These are phyloP conservation scores for Aureobasidium vineae DNA, from an alignment of 2,329 filamentous ascomycete species.

Conservation along the genomic window DNA sequence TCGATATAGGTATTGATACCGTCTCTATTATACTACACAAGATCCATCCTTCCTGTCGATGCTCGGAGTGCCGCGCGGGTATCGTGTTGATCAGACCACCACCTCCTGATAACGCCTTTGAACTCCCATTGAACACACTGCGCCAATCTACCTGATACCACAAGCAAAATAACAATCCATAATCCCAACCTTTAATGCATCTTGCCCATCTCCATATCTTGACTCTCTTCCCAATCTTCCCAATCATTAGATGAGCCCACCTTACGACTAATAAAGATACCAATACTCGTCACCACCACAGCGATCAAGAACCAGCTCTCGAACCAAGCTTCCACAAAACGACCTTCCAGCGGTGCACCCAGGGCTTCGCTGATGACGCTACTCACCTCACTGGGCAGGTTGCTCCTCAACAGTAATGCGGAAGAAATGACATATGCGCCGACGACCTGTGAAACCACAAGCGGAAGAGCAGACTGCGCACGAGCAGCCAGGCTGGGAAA, in stretches of 20 bases:
- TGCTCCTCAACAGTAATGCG: constrained; percentile 72
- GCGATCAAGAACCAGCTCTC: constrained; percentile 79
- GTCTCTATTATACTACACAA: not conserved
- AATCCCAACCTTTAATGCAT: constrained; percentile 48
- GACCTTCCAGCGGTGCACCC: constrained; percentile 69
- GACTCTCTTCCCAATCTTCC: constrained; percentile 50
- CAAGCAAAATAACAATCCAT: too few species aligned
- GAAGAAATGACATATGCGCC: constrained; percentile 84
- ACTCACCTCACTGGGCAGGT: constrained; percentile 73
- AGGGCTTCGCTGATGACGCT: constrained; percentile 74
- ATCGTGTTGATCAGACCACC: not conserved
- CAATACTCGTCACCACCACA: constrained; percentile 63
- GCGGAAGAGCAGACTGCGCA: constrained; percentile 72
- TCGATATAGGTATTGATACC: not conserved
- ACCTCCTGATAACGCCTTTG: not conserved
- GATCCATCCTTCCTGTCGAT: not conserved
- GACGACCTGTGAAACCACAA: constrained; percentile 75
- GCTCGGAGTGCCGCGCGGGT: too few species aligned
- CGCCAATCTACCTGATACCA: too few species aligned
- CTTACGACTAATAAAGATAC: constrained; percentile 69
- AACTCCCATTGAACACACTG: too few species aligned
- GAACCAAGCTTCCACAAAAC: constrained; percentile 79
- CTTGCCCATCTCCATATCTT: constrained; percentile 70
- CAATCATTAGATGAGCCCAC: constrained; percentile 45
- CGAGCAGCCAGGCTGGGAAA: constrained; percentile 69